Conservation (phyloP, 2,329 filamentous ascomycete genomes). For the Incumbomyces delicatus region DNA sequence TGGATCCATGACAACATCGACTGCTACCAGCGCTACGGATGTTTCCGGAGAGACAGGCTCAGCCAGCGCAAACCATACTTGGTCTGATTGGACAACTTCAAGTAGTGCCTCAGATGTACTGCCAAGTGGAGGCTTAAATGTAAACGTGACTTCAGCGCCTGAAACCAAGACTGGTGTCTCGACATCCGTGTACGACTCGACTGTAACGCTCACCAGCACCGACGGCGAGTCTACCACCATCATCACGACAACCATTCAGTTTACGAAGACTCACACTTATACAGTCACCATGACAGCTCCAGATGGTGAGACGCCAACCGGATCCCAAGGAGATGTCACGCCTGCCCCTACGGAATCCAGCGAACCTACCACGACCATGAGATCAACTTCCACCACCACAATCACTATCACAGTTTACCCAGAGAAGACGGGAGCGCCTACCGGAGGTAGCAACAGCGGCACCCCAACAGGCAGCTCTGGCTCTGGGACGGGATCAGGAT, state of each 20-base stretch:
- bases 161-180: neutral
- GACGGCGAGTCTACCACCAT: conserved; percentile 1
- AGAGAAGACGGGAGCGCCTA: neutral
- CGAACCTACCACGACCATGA: neutral
- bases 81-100: neutral
- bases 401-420: conserved; percentile 1
- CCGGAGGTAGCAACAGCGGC: neutral
- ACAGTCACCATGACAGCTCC: neutral
- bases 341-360: neutral
- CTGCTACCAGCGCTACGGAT: neutral
- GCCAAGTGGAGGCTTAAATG: neutral
- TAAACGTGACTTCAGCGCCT: conserved; percentile 1
- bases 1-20: neutral
- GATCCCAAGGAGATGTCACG: neutral
- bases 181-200: conserved; percentile 1
- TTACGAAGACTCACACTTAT: conserved; percentile 2
- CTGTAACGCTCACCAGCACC: neutral
- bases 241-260: neutral
- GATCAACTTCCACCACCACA: neutral
- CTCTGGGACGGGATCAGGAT: neutral
- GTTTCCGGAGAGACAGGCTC: neutral
- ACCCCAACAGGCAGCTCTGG: neutral
- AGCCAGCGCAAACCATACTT: neutral
- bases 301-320: neutral
- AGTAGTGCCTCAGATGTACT: neutral